phyloP scores from a whole-genome alignment of 139 green algal species.

The Spirogloea muscicola region DNA sequence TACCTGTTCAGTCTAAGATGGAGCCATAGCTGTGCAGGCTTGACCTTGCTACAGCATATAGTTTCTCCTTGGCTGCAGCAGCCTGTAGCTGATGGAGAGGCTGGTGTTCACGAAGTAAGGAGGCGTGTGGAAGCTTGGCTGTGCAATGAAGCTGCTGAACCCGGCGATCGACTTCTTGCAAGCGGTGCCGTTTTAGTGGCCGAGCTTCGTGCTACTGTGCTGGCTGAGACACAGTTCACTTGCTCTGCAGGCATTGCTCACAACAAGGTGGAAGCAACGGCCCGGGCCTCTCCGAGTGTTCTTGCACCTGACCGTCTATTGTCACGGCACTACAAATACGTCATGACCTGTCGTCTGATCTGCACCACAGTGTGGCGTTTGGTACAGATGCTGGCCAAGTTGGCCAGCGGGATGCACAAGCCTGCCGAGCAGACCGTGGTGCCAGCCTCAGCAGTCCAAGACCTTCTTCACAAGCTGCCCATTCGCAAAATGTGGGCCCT shows the following conservation, averaged over 20 bases:
- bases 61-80: neutral
- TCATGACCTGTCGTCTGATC: too few species aligned
- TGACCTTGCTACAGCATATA: neutral
- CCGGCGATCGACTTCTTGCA: conserved; percentile 61
- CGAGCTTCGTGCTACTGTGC: conserved; percentile 60
- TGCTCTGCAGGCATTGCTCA: conserved; percentile 68
- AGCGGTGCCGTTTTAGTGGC: conserved; percentile 56
- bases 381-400: conserved; percentile 72
- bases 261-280: too few species aligned
- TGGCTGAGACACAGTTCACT: conserved; percentile 67
- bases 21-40: neutral
- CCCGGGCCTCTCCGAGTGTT: neutral
- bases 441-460: conserved; percentile 51
- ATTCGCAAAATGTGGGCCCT: conserved; percentile 56
- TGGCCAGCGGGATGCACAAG: conserved; percentile 79
- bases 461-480: conserved; percentile 64
- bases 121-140: neutral
- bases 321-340: too few species aligned
- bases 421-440: conserved; percentile 78
- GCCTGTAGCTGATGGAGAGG: neutral
- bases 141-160: neutral
- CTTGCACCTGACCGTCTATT: too few species aligned
- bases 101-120: neutral
- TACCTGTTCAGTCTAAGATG: neutral
- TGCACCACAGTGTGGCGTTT: too few species aligned